phyloP scores from a whole-genome alignment of 176 grass and related monocot genomes.

The Ensete glaucum region DNA sequence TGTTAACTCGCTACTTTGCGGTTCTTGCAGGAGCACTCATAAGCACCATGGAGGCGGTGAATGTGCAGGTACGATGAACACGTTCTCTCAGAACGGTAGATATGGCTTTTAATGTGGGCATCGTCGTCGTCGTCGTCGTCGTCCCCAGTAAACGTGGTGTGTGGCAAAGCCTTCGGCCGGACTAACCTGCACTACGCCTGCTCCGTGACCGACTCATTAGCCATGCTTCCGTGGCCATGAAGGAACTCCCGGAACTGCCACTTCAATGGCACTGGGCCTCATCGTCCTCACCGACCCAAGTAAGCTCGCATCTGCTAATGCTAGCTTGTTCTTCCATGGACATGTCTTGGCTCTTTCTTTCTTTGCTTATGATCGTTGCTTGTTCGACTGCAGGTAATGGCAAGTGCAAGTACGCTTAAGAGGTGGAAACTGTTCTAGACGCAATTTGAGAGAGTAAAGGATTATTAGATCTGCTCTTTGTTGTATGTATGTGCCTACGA shows the following conservation, averaged over 20 bases:
- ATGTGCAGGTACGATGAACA: background rate
- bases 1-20: no score
- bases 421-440: background rate
- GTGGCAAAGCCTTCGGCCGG: slow-evolving; percentile 9
- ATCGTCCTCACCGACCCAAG: slow-evolving; percentile 11
- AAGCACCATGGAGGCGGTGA: no score
- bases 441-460: no score
- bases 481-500: no score
- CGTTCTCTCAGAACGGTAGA: background rate
- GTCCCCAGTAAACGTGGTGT: slow-evolving; percentile 9
- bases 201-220: background rate
- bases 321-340: background rate
- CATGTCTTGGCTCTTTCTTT: background rate
- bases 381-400: slow-evolving; percentile 2
- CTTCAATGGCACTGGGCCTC: slow-evolving; percentile 13
- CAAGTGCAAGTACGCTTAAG: background rate
- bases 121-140: no score
- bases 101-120: no score
- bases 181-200: slow-evolving; percentile 10
- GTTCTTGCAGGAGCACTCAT: no score
- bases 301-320: background rate
- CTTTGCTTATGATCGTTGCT: background rate
- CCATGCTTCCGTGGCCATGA: slow-evolving; percentile 19
- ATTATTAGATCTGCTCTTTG: no score
- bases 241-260: slow-evolving; percentile 18